phyloP scores from a whole-genome alignment of 352 stramenopile genomes.

The Peronospora farinosa region DNA sequence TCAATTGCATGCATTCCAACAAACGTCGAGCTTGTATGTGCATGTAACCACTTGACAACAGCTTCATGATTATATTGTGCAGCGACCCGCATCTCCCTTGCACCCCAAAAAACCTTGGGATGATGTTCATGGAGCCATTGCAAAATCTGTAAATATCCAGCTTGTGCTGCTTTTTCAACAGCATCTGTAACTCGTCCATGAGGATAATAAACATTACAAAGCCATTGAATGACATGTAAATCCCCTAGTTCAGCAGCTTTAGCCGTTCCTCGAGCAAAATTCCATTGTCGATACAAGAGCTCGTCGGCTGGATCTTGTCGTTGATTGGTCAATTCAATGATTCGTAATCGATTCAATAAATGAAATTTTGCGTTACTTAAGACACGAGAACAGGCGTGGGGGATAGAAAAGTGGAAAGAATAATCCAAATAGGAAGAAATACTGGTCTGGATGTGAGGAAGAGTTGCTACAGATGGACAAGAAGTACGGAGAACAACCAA shows the following conservation, averaged over 20 bases:
- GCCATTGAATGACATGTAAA: slow-evolving; percentile 23
- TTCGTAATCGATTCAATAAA: slow-evolving; percentile 21
- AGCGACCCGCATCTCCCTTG: slow-evolving; percentile 29
- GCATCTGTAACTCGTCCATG: slow-evolving; percentile 23
- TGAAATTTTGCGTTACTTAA: slow-evolving; percentile 12
- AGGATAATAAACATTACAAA: slow-evolving; percentile 22
- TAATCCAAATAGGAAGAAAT: slow-evolving; percentile 27
- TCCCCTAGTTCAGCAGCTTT: slow-evolving; percentile 23
- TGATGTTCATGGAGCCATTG: slow-evolving; percentile 25
- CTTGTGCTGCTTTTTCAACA: slow-evolving; percentile 19
- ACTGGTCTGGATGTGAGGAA: slow-evolving; percentile 20
- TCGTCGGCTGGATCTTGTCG: not conserved
- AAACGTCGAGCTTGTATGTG: slow-evolving; percentile 23
- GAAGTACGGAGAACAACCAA: slow-evolving; percentile 2
- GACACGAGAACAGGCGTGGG: slow-evolving; percentile 11
- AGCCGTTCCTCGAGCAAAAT: slow-evolving; percentile 20
- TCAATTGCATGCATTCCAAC: slow-evolving; percentile 30
- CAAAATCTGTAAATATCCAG: slow-evolving; percentile 19
- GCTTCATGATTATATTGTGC: slow-evolving; percentile 19
- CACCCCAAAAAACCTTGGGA: slow-evolving; percentile 28
- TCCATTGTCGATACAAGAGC: slow-evolving; percentile 26
- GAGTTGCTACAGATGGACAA: slow-evolving; percentile 16
- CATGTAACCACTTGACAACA: slow-evolving; percentile 30
- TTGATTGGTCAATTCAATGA: not conserved
- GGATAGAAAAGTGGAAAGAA: slow-evolving; percentile 16